phyloP scores from a whole-genome alignment of 768 basidiomycete species.

The Roridomyces roridus region DNA sequence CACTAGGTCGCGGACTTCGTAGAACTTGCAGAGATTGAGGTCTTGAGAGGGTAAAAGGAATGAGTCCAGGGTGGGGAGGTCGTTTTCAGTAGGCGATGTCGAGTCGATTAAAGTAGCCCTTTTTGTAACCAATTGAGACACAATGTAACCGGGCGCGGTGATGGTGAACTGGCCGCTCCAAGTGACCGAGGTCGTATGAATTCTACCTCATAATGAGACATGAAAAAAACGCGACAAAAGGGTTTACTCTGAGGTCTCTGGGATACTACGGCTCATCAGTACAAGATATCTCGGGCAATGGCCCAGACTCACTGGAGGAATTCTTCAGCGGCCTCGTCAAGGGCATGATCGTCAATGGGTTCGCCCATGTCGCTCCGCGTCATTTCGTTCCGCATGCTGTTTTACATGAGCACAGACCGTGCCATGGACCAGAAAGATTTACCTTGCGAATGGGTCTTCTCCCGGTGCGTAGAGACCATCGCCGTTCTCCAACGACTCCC shows the following conservation, averaged over 20 bases:
- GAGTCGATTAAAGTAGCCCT: neutral
- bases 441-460: slow-evolving; percentile 11
- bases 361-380: neutral
- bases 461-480: neutral
- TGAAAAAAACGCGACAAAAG: neutral
- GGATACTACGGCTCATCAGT: neutral
- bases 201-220: neutral
- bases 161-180: slow-evolving; percentile 9
- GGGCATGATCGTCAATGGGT: too few relatives aligned
- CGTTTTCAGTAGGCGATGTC: neutral
- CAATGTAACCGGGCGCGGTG: neutral
- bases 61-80: neutral
- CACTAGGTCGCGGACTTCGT: neutral
- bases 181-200: neutral
- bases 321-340: neutral
- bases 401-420: neutral
- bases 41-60: neutral
- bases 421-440: neutral
- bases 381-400: neutral
- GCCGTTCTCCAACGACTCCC: neutral
- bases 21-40: neutral
- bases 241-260: neutral
- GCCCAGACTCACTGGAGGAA: neutral
- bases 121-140: neutral
- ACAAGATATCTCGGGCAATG: too few relatives aligned